Base-by-base conservation (phyloP, 2,329 filamentous ascomycete genomes). In the Daldinia sp. region DNA sequence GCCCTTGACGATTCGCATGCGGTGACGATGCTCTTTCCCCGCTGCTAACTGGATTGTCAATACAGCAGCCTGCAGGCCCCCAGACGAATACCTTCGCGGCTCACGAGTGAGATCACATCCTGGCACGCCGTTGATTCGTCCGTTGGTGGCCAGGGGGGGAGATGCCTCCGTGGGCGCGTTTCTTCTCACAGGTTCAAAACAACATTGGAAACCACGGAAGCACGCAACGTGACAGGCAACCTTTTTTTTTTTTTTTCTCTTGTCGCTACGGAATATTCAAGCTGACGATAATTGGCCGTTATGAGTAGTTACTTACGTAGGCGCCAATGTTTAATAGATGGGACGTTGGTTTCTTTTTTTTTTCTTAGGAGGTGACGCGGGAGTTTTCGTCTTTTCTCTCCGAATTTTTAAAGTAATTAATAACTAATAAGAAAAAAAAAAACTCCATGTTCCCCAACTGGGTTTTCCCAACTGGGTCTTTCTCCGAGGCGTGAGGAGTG, bases 131-230 rank as follows among this genome's bases (percentile, higher is more conserved):
- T 60, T 76, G 74, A 76, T 76, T 76, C 71, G 75, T 71, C 51
- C 54, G 59, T 56, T 56, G 12, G 15, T 15, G 5, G 50, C 56
- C 74, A 75, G 69, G 75, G 74, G 67, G 15, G 23, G 7, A 5
- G 41, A 6, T n/a, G 42, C 6, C n/a, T 37, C 70, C 68, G 66
- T 39, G 60, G 67, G 63, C 76, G 76, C 74, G 75, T 76, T 73
- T 76, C 74, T 74, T 71, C 70, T 68, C 69, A 72, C 72, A 66
- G 65, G 65, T 70, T 51, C 74, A 74, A 77, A 77, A 76, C 74
- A 75, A 72, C 61, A 69, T 67, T 64, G 63, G 68, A 72, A 72
- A 72, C 72, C 64, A 41, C 58, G 48, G 55, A 58, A 61, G 71
- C 68, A 73, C 69, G 67, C 63, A 68, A 73, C 56, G 69, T 75